These are phyloP conservation scores for Aspergillus wentii DNA, from an alignment of 495 filamentous ascomycete genomes.

Conservation along the genomic window DNA sequence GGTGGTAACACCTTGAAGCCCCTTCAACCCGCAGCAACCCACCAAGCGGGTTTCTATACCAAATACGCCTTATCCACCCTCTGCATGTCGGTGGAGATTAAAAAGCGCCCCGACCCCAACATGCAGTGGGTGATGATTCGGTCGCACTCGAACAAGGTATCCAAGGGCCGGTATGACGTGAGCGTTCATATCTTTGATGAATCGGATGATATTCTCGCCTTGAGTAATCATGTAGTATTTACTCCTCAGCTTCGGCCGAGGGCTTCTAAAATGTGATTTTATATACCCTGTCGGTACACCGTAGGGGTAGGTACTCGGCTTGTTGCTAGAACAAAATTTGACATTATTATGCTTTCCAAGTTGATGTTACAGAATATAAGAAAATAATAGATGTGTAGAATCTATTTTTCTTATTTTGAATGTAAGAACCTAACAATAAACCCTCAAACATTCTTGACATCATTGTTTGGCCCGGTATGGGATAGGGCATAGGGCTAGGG, in stretches of 20 bases:
- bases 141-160: constrained; percentile 15
- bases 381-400: too few relatives aligned
- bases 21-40: constrained; percentile 19
- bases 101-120: constrained; percentile 14
- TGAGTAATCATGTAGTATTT: constrained; percentile 19
- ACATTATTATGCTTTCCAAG: too few relatives aligned
- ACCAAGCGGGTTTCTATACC: constrained; percentile 12
- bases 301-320: too few relatives aligned
- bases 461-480: too few relatives aligned
- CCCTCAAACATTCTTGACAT: too few relatives aligned
- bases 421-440: too few relatives aligned
- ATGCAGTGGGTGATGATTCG: constrained; percentile 17
- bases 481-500: constrained; percentile 11
- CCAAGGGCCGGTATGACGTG: constrained; percentile 16
- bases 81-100: constrained; percentile 20
- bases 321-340: too few relatives aligned
- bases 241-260: constrained; percentile 3
- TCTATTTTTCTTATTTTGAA: too few relatives aligned
- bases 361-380: too few relatives aligned
- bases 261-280: constrained; percentile 4
- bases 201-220: constrained; percentile 8
- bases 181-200: constrained; percentile 14
- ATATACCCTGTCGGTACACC: too few relatives aligned
- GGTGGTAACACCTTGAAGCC: constrained; percentile 10
- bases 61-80: constrained; percentile 17